These are phyloP conservation scores for Boletus tomentosulus DNA, from an alignment of 768 basidiomycete genomes.

Conservation along the genomic window DNA sequence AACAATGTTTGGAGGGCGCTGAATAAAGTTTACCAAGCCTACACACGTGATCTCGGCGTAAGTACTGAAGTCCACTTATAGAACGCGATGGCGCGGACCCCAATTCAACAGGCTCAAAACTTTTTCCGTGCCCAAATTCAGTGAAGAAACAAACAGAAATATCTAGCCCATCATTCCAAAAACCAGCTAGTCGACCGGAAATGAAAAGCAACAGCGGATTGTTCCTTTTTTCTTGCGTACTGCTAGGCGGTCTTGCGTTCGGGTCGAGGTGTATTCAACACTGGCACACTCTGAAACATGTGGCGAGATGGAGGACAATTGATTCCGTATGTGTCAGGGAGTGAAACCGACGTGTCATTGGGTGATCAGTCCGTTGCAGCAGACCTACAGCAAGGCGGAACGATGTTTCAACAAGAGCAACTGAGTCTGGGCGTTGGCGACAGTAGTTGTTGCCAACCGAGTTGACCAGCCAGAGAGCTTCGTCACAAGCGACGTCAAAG, in stretches of 20 bases:
- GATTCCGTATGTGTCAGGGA: not conserved
- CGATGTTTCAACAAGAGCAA: not conserved
- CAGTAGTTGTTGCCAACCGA: not conserved
- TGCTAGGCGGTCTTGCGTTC: not conserved
- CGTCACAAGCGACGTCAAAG: conserved; percentile 14
- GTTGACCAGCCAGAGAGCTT: not conserved
- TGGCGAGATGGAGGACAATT: not conserved
- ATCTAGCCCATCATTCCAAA: not conserved
- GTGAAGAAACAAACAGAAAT: not conserved
- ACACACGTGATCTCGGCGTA: not conserved
- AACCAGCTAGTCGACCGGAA: not conserved
- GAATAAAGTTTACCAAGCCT: no score
- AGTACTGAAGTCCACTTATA: not conserved
- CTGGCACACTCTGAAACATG: not conserved
- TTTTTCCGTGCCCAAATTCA: not conserved
- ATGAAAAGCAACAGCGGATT: not conserved
- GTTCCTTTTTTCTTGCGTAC: not conserved
- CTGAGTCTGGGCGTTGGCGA: not conserved
- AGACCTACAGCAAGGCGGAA: not conserved
- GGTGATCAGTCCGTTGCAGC: not conserved
- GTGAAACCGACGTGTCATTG: not conserved
- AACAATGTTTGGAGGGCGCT: not conserved
- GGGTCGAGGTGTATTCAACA: not conserved
- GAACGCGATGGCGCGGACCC: not conserved
- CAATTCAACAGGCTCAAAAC: not conserved